Conservation (phyloP, 345 rosid species). For the Tarenaya hassleriana region DNA sequence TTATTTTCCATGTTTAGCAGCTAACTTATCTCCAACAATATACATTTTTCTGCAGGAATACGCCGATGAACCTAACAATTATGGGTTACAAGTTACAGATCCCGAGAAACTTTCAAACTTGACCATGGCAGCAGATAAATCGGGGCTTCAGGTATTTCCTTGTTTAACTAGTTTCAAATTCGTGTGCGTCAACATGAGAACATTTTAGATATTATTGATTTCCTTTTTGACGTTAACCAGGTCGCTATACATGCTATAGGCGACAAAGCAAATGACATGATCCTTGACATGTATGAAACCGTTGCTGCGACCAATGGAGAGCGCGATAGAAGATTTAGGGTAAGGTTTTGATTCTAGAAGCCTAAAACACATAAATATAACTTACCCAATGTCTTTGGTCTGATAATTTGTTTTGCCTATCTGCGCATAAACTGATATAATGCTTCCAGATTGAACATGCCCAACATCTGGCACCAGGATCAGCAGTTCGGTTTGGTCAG, state of each 20-base stretch:
- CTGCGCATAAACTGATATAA: slow-evolving; percentile 1
- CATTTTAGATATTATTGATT: neutral
- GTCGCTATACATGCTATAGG: slow-evolving; percentile 95
- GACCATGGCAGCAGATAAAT: slow-evolving; percentile 63
- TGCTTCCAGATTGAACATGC: slow-evolving; percentile 77
- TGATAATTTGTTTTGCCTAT: slow-evolving; percentile 6
- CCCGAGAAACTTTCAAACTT: slow-evolving; percentile 51
- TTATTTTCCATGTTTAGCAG: slow-evolving; percentile 3
- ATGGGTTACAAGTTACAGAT: slow-evolving; percentile 60
- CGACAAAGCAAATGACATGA: slow-evolving; percentile 75
- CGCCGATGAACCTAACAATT: slow-evolving; percentile 54
- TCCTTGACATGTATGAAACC: slow-evolving; percentile 58
- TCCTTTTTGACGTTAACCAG: slow-evolving; percentile 31
- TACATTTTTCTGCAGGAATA: slow-evolving; percentile 49
- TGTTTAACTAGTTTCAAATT: neutral
- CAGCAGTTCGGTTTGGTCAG: slow-evolving; percentile 58
- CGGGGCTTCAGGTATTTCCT: slow-evolving; percentile 69
- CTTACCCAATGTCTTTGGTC: neutral
- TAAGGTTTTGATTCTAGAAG: slow-evolving; percentile 29
- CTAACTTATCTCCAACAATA: neutral
- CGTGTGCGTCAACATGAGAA: neutral
- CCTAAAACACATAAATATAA: neutral
- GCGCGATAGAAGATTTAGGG: slow-evolving; percentile 82
- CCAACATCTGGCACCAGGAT: slow-evolving; percentile 70
- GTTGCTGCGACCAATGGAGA: slow-evolving; percentile 55